Evolutionary conservation across 2,329 filamentous ascomycete species (phyloP), one percentile per base, ranked within the genome.

Genomic region (Pseudogymnoascus sp.): DNA sequence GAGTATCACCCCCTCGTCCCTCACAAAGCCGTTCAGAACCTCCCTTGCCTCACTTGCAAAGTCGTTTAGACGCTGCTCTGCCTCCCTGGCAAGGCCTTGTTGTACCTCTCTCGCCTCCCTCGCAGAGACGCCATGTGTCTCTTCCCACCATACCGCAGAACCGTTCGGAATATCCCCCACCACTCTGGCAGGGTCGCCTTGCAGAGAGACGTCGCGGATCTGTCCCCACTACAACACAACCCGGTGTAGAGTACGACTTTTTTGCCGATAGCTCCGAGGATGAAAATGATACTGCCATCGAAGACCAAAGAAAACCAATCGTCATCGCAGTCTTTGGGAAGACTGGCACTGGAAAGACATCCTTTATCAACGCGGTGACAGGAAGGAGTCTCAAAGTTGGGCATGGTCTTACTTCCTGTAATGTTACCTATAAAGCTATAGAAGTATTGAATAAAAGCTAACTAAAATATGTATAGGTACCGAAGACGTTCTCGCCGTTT

Each of bases 301-400:
- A 75, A 1, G 69, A 72, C 23, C 1, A 4, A 9, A 49, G 25
- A 45, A 45, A 49, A 31, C 14, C 43, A 9, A 28, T 49, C 25
- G 59, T 68, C 38, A 75, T 76, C 37, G 75, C 74, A 1, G 72
- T 79, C 0, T 75, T 78, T 71, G 77, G 77, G 1, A 66, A 76
- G 33, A 78, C 77, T 0, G 77, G 77, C 0, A 66, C 72, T 0
- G 77, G 77, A 1, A 78, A 79, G 63, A 74, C 71, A 33, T 69
- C 71, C 0, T 75, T 77, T 63, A 77, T 78, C 43, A 67, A 66
- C 5, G 45, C 62, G 5, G 63, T 66, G 14, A 65, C 69, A 8
- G 65, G 65, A 41, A 59, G 63, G 25, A 43, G 67, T 43, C 66
- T 73, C 40, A 62, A 63, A 6, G 66, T 75, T 18, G 72, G 74